These are phyloP conservation scores for Raphanus raphanistrum DNA, from an alignment of 345 rosid genomes.

Conservation along the genomic window DNA sequence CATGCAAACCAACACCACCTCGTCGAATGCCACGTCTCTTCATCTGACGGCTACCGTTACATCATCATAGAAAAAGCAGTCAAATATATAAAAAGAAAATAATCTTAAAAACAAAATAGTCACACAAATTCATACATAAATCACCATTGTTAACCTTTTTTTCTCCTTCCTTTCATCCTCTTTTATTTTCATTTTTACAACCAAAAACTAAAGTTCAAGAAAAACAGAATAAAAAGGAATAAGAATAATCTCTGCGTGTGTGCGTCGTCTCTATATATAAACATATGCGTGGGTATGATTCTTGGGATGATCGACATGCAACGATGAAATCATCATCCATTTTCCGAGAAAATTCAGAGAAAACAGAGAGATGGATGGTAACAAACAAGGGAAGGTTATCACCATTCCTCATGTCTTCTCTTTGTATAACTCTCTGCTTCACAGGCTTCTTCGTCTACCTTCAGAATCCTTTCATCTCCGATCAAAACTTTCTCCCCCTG, in stretches of 20 bases:
- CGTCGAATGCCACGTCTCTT: slow-evolving; percentile 22
- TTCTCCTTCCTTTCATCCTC: neutral
- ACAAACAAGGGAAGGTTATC: slow-evolving; percentile 37
- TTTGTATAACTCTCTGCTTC: slow-evolving; percentile 52
- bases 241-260: neutral
- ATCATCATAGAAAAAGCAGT: slow-evolving; percentile 8
- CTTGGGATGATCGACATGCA: slow-evolving; percentile 42
- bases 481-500: slow-evolving; percentile 31
- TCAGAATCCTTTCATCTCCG: slow-evolving; percentile 50
- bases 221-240: slow-evolving; percentile 7
- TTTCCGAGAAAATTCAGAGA: slow-evolving; percentile 33
- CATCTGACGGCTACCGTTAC: slow-evolving; percentile 31
- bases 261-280: neutral
- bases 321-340: slow-evolving; percentile 38
- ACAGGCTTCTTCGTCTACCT: slow-evolving; percentile 52
- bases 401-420: slow-evolving; percentile 51
- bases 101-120: neutral
- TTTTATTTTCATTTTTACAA: neutral
- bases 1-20: slow-evolving; percentile 23
- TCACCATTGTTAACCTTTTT: slow-evolving; percentile 1
- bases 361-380: slow-evolving; percentile 42
- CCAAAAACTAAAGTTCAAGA: neutral
- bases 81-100: neutral
- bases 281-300: slow-evolving; percentile 13
- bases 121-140: neutral